phyloP scores from a whole-genome alignment of 1,139 yeast genomes.

The Pichia kudriavzevii region DNA sequence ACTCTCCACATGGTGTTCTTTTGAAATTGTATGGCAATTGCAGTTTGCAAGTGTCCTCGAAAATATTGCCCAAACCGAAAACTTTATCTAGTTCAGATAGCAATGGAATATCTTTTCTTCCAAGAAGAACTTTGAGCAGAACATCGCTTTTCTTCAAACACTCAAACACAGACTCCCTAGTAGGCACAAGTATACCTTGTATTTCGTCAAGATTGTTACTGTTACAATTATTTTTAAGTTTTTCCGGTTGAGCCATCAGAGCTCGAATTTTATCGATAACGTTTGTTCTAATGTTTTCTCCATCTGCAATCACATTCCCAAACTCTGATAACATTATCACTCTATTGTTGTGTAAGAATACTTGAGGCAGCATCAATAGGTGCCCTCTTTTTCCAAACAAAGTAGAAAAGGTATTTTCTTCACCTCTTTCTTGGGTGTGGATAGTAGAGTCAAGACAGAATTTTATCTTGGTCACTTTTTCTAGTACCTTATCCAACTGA shows the following conservation, averaged over 20 bases:
- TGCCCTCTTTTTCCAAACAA: no score
- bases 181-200: constrained; percentile 19
- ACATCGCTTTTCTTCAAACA: constrained; percentile 20
- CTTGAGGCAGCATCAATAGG: not conserved
- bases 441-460: no score
- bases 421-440: not conserved
- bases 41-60: no score
- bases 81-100: constrained; percentile 3
- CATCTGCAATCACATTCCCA: not conserved
- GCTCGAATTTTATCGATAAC: not conserved
- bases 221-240: not conserved
- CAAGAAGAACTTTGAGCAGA: constrained; percentile 12
- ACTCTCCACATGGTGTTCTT: no score
- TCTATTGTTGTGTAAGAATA: not conserved
- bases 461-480: no score
- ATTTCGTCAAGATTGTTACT: constrained; percentile 1
- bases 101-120: constrained; percentile 2
- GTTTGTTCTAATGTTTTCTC: not conserved
- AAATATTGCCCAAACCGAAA: no score
- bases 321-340: not conserved
- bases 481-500: no score
- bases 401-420: no score
- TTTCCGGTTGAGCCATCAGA: not conserved
- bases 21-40: no score
- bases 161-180: constrained; percentile 14